Evolutionary conservation across 2,329 filamentous ascomycete species (phyloP), one percentile per base, ranked within the genome.

Genomic region (Diaporthe humulicola): DNA sequence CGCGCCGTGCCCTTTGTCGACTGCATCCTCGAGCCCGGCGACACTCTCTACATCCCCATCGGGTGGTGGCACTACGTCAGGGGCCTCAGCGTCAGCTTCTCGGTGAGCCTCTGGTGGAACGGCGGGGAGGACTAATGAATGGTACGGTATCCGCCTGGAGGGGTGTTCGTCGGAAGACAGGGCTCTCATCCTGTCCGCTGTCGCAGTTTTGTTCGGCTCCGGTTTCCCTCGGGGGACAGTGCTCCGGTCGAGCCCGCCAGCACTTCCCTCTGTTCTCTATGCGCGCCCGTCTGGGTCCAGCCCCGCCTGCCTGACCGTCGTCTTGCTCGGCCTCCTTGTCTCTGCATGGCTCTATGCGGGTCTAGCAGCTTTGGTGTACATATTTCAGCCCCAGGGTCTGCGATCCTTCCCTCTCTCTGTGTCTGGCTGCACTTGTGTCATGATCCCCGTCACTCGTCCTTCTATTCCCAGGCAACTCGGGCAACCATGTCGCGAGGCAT

Each of bases 11-110:
- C 89, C 71, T 96, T 93, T 81, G 84, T 94, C 45, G 97, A 99
- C 80, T 92, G 92, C 73, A 89, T 98, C 1, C 85, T 99, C 8
- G 90, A 89, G 40, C 93, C 94, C 0, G 97, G 96, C 0, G 95
- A 99, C 71, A 93, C 92, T 77, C 82, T 99, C 71, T 97, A 98
- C 81, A 94, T 99, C 71, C 97, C 97, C 0, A 89, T 95, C 7
- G 97, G 96, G 0, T 99, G 97, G 96, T 99, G 97, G 97, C 97
- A 99, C 86, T 98, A 98, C 83, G 94, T 98, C 4, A 89, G 94
- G 75, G 95, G 95, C 67, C 82, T 98, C 80, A 95, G 91, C 73
- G 91, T 94, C 28, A 98, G 96, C 81, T 96, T 98, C 80, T 98
- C 96, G 78, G 95, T 98, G 17, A 98, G 95, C 81, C 98, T 98